Evolutionary conservation across 176 grass and related monocot genomes (phyloP).

Genomic region (Tuctoria greenei): DNA sequence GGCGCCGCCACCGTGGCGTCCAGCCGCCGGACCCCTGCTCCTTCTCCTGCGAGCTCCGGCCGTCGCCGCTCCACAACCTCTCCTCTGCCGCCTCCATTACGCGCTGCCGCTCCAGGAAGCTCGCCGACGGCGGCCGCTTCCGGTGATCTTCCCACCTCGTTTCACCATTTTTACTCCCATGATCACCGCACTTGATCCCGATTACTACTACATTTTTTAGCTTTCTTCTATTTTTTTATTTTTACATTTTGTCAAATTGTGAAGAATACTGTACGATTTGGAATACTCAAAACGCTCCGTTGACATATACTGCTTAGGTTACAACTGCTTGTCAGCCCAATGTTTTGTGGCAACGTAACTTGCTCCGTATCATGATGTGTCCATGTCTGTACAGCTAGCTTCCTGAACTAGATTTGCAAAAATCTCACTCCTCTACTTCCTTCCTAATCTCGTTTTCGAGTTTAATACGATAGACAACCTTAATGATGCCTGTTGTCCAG

Average conservation of each 20-base stretch:
- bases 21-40: constrained; percentile 39
- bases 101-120: constrained; percentile 69
- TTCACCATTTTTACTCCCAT: constrained; percentile 10
- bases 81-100: constrained; percentile 37
- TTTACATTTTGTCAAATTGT: constrained; percentile 31
- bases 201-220: constrained; percentile 3
- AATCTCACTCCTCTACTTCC: background rate
- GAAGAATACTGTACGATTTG: constrained; percentile 43
- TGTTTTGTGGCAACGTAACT: constrained; percentile 23
- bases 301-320: constrained; percentile 36
- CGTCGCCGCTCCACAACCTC: constrained; percentile 63
- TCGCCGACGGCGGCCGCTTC: constrained; percentile 60
- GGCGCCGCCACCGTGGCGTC: constrained; percentile 37
- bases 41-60: constrained; percentile 61
- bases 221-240: constrained; percentile 14
- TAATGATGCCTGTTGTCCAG: constrained; percentile 35
- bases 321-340: constrained; percentile 27
- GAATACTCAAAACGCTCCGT: constrained; percentile 28
- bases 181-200: constrained; percentile 8
- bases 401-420: constrained; percentile 29
- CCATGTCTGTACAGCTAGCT: constrained; percentile 35
- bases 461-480: constrained; percentile 19
- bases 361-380: background rate
- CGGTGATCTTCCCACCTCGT: constrained; percentile 41
- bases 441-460: background rate